phyloP scores from a whole-genome alignment of 2,329 filamentous ascomycete species.

The Fusarium sp. region DNA sequence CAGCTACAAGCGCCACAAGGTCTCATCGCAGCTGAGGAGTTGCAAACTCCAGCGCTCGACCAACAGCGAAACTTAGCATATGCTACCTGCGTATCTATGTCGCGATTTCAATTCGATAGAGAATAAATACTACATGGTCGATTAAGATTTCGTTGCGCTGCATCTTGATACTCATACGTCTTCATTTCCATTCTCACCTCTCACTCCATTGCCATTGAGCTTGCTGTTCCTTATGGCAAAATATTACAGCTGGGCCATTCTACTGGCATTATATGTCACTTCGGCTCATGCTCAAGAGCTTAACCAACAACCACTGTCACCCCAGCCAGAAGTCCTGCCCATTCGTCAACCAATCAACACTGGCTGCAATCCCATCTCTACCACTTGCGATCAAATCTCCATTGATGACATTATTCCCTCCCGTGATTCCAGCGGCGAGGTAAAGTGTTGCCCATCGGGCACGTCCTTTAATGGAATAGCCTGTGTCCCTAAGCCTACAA shows the following conservation, averaged over 20 bases:
- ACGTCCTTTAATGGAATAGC: background rate
- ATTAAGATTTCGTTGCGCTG: no score
- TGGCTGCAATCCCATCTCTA: background rate
- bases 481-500: background rate
- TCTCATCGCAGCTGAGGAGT: no score
- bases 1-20: no score
- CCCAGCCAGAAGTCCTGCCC: background rate
- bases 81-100: no score
- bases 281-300: background rate
- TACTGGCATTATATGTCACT: background rate
- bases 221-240: background rate
- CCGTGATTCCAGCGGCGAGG: background rate
- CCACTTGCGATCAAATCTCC: background rate
- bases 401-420: background rate
- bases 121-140: no score
- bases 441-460: background rate
- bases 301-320: background rate
- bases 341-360: no score
- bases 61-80: no score
- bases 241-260: background rate
- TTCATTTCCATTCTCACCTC: background rate
- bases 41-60: no score
- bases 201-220: background rate
- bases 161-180: background rate
- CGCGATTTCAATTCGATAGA: no score